Evolutionary conservation across 2,329 filamentous ascomycete genomes (phyloP), one percentile per base, ranked within the genome.

Genomic region (Paecilomyces sp.): DNA sequence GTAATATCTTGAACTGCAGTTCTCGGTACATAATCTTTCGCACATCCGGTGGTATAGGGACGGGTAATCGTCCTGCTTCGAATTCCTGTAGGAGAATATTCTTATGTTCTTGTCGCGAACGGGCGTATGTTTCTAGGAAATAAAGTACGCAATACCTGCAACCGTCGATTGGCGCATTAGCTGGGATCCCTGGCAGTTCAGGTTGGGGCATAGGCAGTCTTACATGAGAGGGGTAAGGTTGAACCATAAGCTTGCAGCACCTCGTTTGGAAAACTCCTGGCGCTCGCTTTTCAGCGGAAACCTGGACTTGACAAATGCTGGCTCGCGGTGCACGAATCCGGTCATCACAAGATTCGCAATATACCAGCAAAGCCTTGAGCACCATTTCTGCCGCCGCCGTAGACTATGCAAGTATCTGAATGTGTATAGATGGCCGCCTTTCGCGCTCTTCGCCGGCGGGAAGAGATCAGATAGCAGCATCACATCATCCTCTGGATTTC

Each of bases 391-490:
- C 58, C 74, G 68, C 22, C 71, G 71, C 22, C 70, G 70, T 56
- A 78, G 60, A 33, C 69, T 70, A 61, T 72, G 66, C 30, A 78
- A 59, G 64, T 78, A 78, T 62, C 71, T 68, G 57, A 76, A 78
- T 1, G 75, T 75, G 60, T 76, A 78, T 51, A 74, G 65, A 58
- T 76, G 69, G 11, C 71, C 73, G 22, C 72, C 71, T 50, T 70
- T 69, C 11, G 70, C 70, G 50, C 71, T 72, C 47, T 70, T 72
- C 5, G 69, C 63, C 0, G 76, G 76, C 4, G 73, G 75, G 55
- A 78, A 78, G 7, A 78, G 65, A 61, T 78, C 76, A 11, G 76
- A 77, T 15, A 78, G 65, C 25, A 78, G 70, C 41, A 78, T 72
- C 36, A 76, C 75, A 66, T 78, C 74, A 60, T 78, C 76, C 62